Evolutionary conservation across 495 filamentous ascomycete genomes (phyloP).

Genomic region (Talaromyces proteolyticus): DNA sequence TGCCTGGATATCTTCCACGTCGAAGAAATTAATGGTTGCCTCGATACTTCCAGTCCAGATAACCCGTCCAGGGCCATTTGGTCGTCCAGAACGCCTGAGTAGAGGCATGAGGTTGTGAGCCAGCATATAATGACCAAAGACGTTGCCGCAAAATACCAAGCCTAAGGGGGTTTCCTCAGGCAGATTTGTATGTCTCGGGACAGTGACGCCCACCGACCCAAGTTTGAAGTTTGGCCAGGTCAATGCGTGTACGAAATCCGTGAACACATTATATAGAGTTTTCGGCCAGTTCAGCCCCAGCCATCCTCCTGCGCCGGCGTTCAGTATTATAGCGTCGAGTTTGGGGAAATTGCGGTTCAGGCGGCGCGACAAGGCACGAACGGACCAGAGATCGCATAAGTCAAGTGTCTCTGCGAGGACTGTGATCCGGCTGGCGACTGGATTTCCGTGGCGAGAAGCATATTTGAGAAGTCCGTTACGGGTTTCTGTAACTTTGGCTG

Average conservation of each 20-base stretch:
- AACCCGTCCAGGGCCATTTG: conserved; percentile 51
- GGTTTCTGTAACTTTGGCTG: conserved; percentile 38
- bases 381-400: conserved; percentile 47
- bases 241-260: conserved; percentile 59
- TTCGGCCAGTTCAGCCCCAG: conserved; percentile 66
- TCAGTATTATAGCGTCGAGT: conserved; percentile 76
- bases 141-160: conserved; percentile 80
- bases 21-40: conserved; percentile 49
- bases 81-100: conserved; percentile 45
- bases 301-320: conserved; percentile 88
- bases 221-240: conserved; percentile 78
- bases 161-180: conserved; percentile 59
- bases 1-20: conserved; percentile 70
- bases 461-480: conserved; percentile 30
- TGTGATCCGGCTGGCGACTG: conserved; percentile 28
- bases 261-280: conserved; percentile 54
- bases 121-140: conserved; percentile 94
- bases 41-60: conserved; percentile 86
- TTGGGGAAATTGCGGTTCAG: conserved; percentile 50
- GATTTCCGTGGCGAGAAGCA: conserved; percentile 12
- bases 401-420: conserved; percentile 49
- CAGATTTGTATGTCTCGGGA: conserved; percentile 15
- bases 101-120: conserved; percentile 72
- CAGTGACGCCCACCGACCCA: conserved; percentile 51
- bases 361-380: conserved; percentile 43